These are phyloP conservation scores for Coemansia sp. DNA, from an alignment of 192 early-diverging fungal species.

Conservation along the genomic window DNA sequence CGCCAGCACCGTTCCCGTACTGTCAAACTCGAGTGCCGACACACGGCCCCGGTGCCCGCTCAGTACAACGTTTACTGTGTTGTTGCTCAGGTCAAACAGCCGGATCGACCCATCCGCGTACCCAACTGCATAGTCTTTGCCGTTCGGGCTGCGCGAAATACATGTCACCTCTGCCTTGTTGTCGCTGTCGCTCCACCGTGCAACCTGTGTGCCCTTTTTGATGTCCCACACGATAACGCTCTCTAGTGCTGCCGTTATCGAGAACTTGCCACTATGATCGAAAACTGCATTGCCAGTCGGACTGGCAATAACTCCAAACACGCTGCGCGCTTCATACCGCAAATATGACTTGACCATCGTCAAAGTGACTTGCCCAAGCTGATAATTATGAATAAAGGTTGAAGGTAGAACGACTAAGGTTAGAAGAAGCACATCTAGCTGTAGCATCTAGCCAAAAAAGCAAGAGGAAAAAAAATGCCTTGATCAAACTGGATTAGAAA, in stretches of 20 bases:
- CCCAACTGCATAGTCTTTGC: conserved; percentile 83
- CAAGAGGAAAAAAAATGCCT: conserved; percentile 9
- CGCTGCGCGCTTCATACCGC: conserved; percentile 76
- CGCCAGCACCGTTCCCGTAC: conserved; percentile 76
- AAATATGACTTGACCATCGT: conserved; percentile 67
- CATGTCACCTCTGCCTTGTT: conserved; percentile 87
- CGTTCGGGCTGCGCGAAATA: conserved; percentile 70
- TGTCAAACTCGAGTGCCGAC: conserved; percentile 82
- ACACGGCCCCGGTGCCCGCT: conserved; percentile 92
- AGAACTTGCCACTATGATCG: conserved; percentile 69
- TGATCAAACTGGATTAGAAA: conserved; percentile 8
- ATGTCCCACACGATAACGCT: conserved; percentile 84
- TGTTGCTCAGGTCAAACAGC: conserved; percentile 72
- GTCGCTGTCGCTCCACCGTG: conserved; percentile 78
- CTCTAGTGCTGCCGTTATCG: conserved; percentile 84
- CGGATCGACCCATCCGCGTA: conserved; percentile 94
- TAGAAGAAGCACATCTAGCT: background rate
- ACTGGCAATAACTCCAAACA: conserved; percentile 85
- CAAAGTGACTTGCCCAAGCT: background rate
- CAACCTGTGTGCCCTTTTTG: conserved; percentile 76
- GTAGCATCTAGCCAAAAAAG: background rate
- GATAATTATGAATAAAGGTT: background rate
- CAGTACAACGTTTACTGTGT: conserved; percentile 69
- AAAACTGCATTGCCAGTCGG: conserved; percentile 71
- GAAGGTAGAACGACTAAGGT: background rate